Percentiles rank a stretch among this genome's conserved stretches.
Conservation (phyloP, 163 green algal genomes). For the Dunaliella salina region DNA sequence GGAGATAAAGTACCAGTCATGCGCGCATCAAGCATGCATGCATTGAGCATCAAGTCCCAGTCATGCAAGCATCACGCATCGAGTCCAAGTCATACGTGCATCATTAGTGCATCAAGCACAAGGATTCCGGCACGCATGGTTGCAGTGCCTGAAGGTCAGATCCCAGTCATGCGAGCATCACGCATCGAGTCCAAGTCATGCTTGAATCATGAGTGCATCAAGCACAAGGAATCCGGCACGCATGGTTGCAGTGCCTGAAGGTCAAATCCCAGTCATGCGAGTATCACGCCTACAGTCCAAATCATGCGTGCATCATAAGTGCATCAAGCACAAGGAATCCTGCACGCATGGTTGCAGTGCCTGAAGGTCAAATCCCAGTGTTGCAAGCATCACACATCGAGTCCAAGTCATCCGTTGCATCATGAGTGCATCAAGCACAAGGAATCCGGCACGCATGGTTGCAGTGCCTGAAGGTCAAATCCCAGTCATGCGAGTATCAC, state of each 20-base stretch:
- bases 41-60: constrained; percentile 34
- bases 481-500: constrained; percentile 13
- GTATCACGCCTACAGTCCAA: no score
- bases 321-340: constrained; percentile 41
- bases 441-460: constrained; percentile 46
- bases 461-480: constrained; percentile 40
- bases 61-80: no score
- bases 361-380: constrained; percentile 33
- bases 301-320: constrained; percentile 19
- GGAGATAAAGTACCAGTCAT: constrained; percentile 30
- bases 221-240: constrained; percentile 40
- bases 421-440: constrained; percentile 30
- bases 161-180: constrained; percentile 22
- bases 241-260: constrained; percentile 47
- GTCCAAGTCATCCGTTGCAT: constrained; percentile 24
- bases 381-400: no score
- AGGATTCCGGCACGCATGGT: constrained; percentile 50
- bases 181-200: no score
- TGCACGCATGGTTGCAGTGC: constrained; percentile 47
- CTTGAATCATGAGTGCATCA: constrained; percentile 28
- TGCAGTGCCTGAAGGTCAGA: constrained; percentile 41
- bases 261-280: constrained; percentile 27
- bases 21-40: constrained; percentile 4
- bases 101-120: no score
- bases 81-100: no score